These are phyloP conservation scores for Schizosaccharomyces cryophilus DNA, from an alignment of 805 yeast species.

Conservation along the genomic window DNA sequence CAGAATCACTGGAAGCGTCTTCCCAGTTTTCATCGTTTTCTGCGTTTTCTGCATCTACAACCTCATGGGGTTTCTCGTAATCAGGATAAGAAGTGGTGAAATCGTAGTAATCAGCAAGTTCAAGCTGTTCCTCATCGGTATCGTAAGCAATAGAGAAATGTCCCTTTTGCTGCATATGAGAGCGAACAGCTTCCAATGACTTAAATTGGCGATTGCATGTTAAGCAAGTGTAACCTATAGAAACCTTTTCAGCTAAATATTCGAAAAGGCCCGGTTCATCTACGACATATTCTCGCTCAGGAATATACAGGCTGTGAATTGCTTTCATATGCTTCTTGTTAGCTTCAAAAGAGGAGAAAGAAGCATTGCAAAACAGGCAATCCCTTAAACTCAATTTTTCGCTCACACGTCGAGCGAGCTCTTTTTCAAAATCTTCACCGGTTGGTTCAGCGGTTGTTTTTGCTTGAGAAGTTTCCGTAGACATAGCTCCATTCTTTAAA, in stretches of 20 bases:
- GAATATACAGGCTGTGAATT: slow-evolving; percentile 65
- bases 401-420: not conserved
- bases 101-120: slow-evolving; percentile 63
- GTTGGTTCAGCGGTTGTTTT: not conserved
- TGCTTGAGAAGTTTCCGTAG: not conserved
- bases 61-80: slow-evolving; percentile 13
- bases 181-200: slow-evolving; percentile 61
- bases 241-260: slow-evolving; percentile 57
- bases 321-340: slow-evolving; percentile 56
- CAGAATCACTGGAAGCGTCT: slow-evolving; percentile 9
- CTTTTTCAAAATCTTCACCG: not conserved
- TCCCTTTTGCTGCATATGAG: slow-evolving; percentile 63
- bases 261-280: slow-evolving; percentile 50
- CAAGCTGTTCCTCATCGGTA: slow-evolving; percentile 45
- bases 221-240: slow-evolving; percentile 62
- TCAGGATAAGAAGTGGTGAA: slow-evolving; percentile 38
- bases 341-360: slow-evolving; percentile 26
- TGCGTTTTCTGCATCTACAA: slow-evolving; percentile 11
- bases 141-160: slow-evolving; percentile 85
- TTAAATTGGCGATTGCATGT: slow-evolving; percentile 69
- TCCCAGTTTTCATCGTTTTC: slow-evolving; percentile 8
- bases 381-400: not conserved
- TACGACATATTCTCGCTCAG: slow-evolving; percentile 46
- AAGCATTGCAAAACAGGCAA: slow-evolving; percentile 23
- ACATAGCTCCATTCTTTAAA: not conserved